Evolutionary conservation across 2,329 filamentous ascomycete species (phyloP), one percentile per base, ranked within the genome.

Genomic region (Colletotrichum camelliae): DNA sequence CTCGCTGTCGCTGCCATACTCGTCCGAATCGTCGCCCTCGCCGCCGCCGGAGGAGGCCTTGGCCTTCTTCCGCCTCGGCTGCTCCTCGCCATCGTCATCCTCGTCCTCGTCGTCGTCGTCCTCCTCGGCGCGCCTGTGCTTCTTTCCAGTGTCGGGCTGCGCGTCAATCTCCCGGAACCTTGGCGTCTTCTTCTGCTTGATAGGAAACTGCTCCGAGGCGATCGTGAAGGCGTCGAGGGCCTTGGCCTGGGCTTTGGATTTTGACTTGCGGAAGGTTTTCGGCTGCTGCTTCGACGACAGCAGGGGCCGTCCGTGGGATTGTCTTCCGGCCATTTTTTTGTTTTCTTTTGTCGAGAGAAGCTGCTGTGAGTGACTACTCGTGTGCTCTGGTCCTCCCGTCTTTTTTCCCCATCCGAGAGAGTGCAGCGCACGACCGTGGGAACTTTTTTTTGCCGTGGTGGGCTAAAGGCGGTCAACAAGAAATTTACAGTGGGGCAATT

Each of bases 1-100:
- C 76, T 96, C 94, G 76, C 94, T 95, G 81, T 98, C 96, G 79
- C 93, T 96, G 12, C 94, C 95, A 77, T 93, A 92, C 74, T 96
- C 94, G n/a, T 91, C 88, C 58, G 89, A 89, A 21, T 91, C 90
- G 80, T 92, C 88, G 7, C 90, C 87, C 7, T 85, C 87, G 6
- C 88, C 85, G 52, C 86, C 85, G 18, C 84, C 84, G 80, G 84
- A 55, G 83, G 82, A 87, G 52, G 87, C 86, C 82, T 85, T 87
- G 37, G 77, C 79, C 80, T 83, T 86, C 77, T 87, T 87, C 66
- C 85, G 82, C 60, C 84, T 81, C 0, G 86, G 85, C 57, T 89
- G 88, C 0, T 91, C 89, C 71, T 93, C 89, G 1, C 92, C 89
- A 0, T 92, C 87, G 0, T 88, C 87, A 0, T 88, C 85, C 0